Base-by-base conservation (phyloP, 1,139 yeast species). In the Starmera stellimalicola region DNA sequence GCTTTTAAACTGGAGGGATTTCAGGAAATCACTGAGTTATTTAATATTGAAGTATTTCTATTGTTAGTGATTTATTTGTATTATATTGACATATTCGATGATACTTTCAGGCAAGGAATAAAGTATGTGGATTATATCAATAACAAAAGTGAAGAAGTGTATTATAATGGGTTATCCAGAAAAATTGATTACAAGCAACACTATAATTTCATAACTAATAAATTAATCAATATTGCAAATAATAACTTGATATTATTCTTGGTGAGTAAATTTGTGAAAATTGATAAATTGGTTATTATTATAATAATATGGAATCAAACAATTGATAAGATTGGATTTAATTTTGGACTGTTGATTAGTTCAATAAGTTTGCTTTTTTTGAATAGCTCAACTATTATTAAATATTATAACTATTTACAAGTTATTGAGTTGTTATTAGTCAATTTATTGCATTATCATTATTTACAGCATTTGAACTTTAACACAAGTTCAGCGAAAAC, bases 381-480 rank as follows among this genome's bases (percentile, higher is more conserved):
- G 5, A 22, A 22, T 22, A n/a, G 14, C 11, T n/a, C 12, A n/a
- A n/a, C 11, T n/a, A 22, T 22, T 14, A 22, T 22, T 6, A 22
- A 22, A 22, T n/a, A n/a, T 6, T n/a, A 22, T 8, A 22, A 22
- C 4, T 25, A 29, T 5, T 38, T 35, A 25, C 27, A 35, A 8
- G 27, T 37, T 3, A 30, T 36, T 15, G 27, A 33, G 7, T 28
- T 42, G 7, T 36, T 37, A 2, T 25, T 42, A n/a, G 31, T 27
- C 16, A 27, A 36, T 3, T 18, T 42, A 7, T 29, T 45, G 24
- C 34, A 26, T 9, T 24, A 35, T 17, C 29, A 43, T 16, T 45
- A 45, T 27, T 42, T 45, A 33, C 42, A 41, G 24, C 34, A 40
- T 14, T 9, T 45, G 14, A 32, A 35, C 12, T 29, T 43, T 3